Base-by-base conservation (phyloP, 257 asterid genomes). In the Marsdenia floribunda region DNA sequence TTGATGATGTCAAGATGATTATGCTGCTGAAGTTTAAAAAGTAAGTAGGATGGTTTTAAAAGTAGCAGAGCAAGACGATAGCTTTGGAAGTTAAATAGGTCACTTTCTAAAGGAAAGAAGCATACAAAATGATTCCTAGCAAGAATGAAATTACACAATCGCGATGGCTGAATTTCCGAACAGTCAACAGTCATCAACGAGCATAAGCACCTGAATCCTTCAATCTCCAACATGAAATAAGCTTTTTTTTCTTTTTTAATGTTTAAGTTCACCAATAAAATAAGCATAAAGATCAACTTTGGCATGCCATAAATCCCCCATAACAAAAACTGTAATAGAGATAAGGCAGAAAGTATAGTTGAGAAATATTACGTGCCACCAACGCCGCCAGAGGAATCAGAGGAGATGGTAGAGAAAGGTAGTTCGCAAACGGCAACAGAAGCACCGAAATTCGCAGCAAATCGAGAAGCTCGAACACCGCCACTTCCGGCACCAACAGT, bases 401-500 rank as follows among this genome's bases (percentile, higher is more conserved):
- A 94, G 16, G 98, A 94, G 75, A 94, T 87, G 49, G 98, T 92
- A 33, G 90, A 77, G 79, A 92, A 94, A 37, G 98, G 98, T 75
- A 94, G 87, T 86, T 94, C 98, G 83, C 98, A 94, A 68, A 94
- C 84, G 73, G 98, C 98, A 75, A 85, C 96, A 21, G 90, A 85
- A 78, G 98, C 97, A 61, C 98, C 97, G 58, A 85, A 88, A 87
- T 88, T 90, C 75, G 98, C 85, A 68, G 97, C 97, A 78, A 90
- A 94, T 26, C 98, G 91, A 35, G 98, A 91, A 73, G 98, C 98
- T 78, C 97, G 86, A 54, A 94, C 98, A 68, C 98, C 98, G 40
- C 98, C 98, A 74, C 98, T 94, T 8, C 97, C 98, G 42, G 98
- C 98, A 40, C 98, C 98, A 70, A 94, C 87, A 2, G 98, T 94